Base-by-base conservation (phyloP, 495 filamentous ascomycete species). In the Opeltia flavorubescens region DNA sequence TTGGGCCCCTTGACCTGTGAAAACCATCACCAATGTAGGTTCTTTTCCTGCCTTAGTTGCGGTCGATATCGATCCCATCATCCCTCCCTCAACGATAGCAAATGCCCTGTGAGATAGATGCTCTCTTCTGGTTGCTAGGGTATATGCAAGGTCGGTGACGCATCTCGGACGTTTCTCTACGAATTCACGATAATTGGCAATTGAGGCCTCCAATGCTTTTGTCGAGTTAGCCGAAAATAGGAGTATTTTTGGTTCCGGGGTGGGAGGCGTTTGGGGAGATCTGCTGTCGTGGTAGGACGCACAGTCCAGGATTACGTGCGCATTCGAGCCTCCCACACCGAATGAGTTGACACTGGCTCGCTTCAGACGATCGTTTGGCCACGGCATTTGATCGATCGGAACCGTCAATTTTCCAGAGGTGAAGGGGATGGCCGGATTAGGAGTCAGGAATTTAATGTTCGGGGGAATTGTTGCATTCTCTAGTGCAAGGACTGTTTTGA, bases 1-100 rank as follows among this genome's bases (percentile, higher is more conserved):
- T 47, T 69, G 66, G 13, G 65, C 66, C 2, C 66, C 66, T 47
- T 69, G 66, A 0, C 65, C 65, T 27, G 63, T 66, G 46, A 68
- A 68, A 4, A 63, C 61, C 33, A 62, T 60, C 0, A 53, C 57
- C 2, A 61, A 11, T 7, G 36, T 45, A 5, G 46, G 47, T 7
- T 30, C 21, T 20, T 13, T 34, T 33, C 23, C 18, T 13, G 28
- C 7, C 18, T 38, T 12, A 13, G 8, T 42, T 15, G 4, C n/a
- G 18, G 38, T 7, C 0, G 47, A 38, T 20, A 12, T 43, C 24
- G 18, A 24, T 43, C 2, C 9, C 13, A 28, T 18, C 20, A 21
- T 42, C 11, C 13, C 28, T 7, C 41, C 13, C 9, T 25, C 3
- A 42, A 33, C 4, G 18, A 45, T 31, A 11, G 6, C 15, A 9